Conservation (phyloP, 306 rosid genomes). For the Ziziphus jujuba region DNA sequence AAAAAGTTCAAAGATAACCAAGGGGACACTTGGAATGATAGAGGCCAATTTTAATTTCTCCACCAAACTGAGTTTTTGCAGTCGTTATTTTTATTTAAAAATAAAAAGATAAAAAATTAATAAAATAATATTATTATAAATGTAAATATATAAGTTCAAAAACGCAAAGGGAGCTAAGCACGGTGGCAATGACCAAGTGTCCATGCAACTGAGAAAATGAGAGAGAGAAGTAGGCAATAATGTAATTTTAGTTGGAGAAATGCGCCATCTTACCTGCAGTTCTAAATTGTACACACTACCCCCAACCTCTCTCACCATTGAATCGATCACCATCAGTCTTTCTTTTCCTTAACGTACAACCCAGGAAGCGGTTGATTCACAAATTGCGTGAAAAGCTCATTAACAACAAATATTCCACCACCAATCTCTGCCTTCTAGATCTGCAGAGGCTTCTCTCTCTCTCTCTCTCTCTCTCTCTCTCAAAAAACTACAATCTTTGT, state of each 20-base stretch:
- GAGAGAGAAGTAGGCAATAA: too few species aligned
- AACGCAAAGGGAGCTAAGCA: too few species aligned
- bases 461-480: slow-evolving; percentile 24
- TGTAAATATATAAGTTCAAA: too few species aligned
- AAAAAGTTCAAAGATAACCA: too few species aligned
- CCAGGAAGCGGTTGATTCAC: slow-evolving; percentile 9
- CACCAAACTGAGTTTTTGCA: too few species aligned
- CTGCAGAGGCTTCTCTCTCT: slow-evolving; percentile 23
- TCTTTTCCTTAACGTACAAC: not conserved
- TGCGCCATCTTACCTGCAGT: not conserved
- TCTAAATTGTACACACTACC: not conserved
- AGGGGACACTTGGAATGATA: too few species aligned
- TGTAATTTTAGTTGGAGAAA: not conserved
- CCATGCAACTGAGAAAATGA: too few species aligned
- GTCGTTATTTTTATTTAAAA: too few species aligned
- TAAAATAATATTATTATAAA: too few species aligned
- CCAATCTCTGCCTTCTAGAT: slow-evolving; percentile 4
- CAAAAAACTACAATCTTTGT: slow-evolving; percentile 13
- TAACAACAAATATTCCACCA: not conserved
- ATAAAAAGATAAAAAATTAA: too few species aligned
- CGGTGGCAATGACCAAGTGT: too few species aligned
- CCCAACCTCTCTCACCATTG: not conserved
- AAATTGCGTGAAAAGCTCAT: not conserved
- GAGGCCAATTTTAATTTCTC: too few species aligned
- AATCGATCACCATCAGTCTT: not conserved